Evolutionary conservation across 441 rosid genomes (phyloP).

Genomic region (Syzygium syzygioides): DNA sequence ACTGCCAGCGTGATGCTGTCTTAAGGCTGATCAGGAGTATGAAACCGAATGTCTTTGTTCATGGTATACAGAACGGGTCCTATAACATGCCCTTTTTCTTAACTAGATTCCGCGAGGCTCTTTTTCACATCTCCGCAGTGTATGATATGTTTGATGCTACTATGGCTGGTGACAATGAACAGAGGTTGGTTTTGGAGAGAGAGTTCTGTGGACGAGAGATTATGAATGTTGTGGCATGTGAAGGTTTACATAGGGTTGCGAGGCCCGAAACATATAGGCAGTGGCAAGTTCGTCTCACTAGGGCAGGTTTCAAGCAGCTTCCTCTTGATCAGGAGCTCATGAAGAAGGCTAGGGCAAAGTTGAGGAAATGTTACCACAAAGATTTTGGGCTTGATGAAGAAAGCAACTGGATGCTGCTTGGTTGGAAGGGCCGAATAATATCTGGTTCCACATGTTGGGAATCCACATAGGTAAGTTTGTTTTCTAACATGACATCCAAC

Average conservation of each 20-base stretch:
- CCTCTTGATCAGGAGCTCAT: neutral
- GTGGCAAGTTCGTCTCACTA: neutral
- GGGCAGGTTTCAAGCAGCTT: neutral
- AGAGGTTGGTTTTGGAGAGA: neutral
- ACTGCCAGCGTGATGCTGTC: neutral
- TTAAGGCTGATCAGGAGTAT: neutral
- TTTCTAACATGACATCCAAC: neutral
- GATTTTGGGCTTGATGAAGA: neutral
- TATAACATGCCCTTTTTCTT: neutral
- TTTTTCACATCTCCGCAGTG: neutral
- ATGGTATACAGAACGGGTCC: neutral
- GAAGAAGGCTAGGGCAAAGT: neutral
- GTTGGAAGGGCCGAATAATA: neutral
- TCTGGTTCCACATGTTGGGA: neutral
- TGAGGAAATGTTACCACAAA: neutral
- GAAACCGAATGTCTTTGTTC: neutral
- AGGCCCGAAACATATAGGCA: neutral
- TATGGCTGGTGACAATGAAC: neutral
- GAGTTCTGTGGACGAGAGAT: neutral
- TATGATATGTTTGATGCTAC: neutral
- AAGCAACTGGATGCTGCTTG: neutral
- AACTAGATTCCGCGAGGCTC: neutral
- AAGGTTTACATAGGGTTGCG: neutral
- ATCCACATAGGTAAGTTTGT: neutral
- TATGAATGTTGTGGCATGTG: neutral